Evolutionary conservation across 768 basidiomycete species (phyloP).

Genomic region (Boletus rufocinnamomeus): DNA sequence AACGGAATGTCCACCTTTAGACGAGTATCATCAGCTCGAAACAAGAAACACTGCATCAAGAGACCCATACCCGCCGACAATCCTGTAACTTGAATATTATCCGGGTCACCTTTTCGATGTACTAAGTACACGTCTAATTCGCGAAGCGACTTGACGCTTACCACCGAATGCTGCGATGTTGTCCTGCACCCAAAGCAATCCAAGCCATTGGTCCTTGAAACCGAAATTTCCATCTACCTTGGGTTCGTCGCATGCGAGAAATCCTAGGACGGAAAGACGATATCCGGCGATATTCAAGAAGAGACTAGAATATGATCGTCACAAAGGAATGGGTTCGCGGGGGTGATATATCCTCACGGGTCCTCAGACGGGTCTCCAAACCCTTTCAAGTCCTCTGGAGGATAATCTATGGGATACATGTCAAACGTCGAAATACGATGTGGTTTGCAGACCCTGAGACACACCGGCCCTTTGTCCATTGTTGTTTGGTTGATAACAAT

Average conservation of each 20-base stretch:
- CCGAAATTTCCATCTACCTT: slow-evolving; percentile 70
- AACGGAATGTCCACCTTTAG: slow-evolving; percentile 66
- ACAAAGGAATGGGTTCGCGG: background rate
- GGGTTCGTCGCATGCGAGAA: slow-evolving; percentile 65
- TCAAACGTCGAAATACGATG: background rate
- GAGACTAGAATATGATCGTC: slow-evolving; percentile 39
- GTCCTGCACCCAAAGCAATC: slow-evolving; percentile 64
- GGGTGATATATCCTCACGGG: slow-evolving; percentile 42
- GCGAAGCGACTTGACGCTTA: slow-evolving; percentile 20
- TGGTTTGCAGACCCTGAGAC: background rate
- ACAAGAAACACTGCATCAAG: background rate
- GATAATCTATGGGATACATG: slow-evolving; percentile 36
- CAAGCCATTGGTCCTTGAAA: slow-evolving; percentile 82
- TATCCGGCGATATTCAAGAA: slow-evolving; percentile 74
- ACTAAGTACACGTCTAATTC: background rate
- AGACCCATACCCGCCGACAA: slow-evolving; percentile 57
- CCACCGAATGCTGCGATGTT: slow-evolving; percentile 73
- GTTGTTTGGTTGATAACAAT: slow-evolving; percentile 59
- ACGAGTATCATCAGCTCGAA: background rate
- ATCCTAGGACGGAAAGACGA: slow-evolving; percentile 73
- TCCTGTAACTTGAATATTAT: slow-evolving; percentile 61
- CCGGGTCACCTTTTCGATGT: slow-evolving; percentile 52
- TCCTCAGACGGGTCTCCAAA: slow-evolving; percentile 68
- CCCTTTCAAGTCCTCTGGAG: slow-evolving; percentile 62
- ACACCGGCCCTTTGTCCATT: slow-evolving; percentile 61